phyloP scores from a whole-genome alignment of 2,329 filamentous ascomycete species.

The Berkeleyomyces rouxiae region DNA sequence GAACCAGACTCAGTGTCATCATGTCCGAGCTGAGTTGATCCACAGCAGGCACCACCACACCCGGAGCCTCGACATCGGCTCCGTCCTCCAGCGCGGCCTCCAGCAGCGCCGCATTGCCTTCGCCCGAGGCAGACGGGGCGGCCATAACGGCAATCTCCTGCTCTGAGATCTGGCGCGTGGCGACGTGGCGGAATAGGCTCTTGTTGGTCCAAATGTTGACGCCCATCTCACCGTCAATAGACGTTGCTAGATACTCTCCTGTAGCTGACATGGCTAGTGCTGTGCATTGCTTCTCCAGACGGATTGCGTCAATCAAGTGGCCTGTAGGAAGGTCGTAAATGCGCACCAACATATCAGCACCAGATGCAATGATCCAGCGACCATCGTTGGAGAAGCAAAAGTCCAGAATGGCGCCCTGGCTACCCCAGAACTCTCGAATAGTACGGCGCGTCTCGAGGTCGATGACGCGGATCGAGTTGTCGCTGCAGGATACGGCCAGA shows the following conservation, averaged over 20 bases:
- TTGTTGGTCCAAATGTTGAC: conserved; percentile 96
- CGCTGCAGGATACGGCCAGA: conserved; percentile 75
- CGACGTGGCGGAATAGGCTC: conserved; percentile 73
- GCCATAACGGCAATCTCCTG: conserved; percentile 49
- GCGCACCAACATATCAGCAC: conserved; percentile 61
- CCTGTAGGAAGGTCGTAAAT: conserved; percentile 94
- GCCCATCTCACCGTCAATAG: conserved; percentile 64
- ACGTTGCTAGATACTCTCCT: conserved; percentile 87
- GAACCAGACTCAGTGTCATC: conserved; percentile 76
- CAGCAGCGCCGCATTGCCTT: conserved; percentile 58
- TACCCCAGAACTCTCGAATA: conserved; percentile 85
- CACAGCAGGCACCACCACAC: conserved; percentile 36
- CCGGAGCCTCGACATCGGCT: conserved; percentile 35
- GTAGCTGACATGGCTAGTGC: conserved; percentile 76
- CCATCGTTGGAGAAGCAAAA: conserved; percentile 85
- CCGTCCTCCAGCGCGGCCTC: conserved; percentile 32
- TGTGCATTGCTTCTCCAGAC: conserved; percentile 60
- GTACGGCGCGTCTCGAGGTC: conserved; percentile 82
- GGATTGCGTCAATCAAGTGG: conserved; percentile 85
- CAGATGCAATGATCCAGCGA: conserved; percentile 80
- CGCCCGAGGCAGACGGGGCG: conserved; percentile 63
- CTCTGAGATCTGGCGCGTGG: conserved; percentile 71
- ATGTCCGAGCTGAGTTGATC: conserved; percentile 73
- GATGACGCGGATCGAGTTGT: conserved; percentile 72
- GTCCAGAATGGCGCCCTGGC: conserved; percentile 55